These are phyloP conservation scores for Taphrina populina DNA, from an alignment of 1,139 yeast species.

Conservation along the genomic window DNA sequence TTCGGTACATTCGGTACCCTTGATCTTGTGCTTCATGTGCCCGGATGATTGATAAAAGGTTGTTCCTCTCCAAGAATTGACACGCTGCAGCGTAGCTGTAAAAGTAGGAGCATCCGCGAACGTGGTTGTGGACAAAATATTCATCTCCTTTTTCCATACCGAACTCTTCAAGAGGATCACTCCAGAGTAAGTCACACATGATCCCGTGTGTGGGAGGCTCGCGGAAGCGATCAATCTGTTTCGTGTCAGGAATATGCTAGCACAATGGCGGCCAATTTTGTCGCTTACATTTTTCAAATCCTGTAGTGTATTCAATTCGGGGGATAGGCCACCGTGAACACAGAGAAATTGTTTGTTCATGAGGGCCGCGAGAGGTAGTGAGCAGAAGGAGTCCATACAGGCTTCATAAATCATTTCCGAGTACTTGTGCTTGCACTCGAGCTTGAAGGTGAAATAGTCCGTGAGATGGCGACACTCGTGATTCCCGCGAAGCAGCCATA, in stretches of 20 bases:
- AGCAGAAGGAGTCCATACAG: conserved; percentile 75
- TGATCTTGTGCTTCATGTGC: conserved; percentile 99
- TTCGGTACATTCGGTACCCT: conserved; percentile 82
- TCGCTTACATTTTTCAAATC: conserved; percentile 51
- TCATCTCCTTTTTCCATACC: conserved; percentile 66
- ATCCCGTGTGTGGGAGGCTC: conserved; percentile 94
- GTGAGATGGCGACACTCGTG: conserved; percentile 95
- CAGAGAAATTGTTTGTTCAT: conserved; percentile 95
- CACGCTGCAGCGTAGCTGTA: conserved; percentile 84
- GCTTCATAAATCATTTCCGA: conserved; percentile 66
- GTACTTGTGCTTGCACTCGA: conserved; percentile 87
- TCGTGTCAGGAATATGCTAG: too few species aligned
- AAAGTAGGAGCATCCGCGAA: conserved; percentile 91
- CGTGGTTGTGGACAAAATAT: conserved; percentile 65
- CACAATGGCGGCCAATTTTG: too few species aligned
- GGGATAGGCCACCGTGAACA: conserved; percentile 96
- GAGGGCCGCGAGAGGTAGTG: conserved; percentile 87
- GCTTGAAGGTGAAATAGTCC: conserved; percentile 87
- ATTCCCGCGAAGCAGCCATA: conserved; percentile 87
- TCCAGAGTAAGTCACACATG: conserved; percentile 95
- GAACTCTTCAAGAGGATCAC: conserved; percentile 88
- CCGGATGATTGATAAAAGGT: conserved; percentile 76
- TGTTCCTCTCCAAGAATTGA: conserved; percentile 74
- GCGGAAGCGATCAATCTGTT: conserved; percentile 61
- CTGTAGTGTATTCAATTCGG: conserved; percentile 68